Conservation (phyloP, 495 filamentous ascomycete genomes). For the Annulohypoxylon bovei region DNA sequence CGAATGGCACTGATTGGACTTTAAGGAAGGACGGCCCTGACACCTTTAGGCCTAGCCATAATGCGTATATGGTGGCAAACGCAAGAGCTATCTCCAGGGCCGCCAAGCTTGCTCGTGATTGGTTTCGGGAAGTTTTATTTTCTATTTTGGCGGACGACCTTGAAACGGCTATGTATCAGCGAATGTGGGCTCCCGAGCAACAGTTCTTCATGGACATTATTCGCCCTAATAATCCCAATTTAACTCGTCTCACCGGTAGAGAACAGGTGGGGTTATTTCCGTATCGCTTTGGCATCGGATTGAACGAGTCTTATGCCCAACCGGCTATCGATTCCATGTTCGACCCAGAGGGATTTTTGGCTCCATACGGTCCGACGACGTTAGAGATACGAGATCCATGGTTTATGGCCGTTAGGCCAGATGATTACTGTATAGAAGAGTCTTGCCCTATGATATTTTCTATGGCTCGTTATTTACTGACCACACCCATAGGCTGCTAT, state of each 20-base stretch:
- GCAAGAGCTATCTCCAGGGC: slow-evolving; percentile 53
- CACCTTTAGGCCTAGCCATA: slow-evolving; percentile 56
- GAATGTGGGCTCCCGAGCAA: slow-evolving; percentile 53
- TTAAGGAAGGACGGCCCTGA: slow-evolving; percentile 52
- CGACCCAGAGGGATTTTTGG: slow-evolving; percentile 51
- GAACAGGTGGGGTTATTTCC: slow-evolving; percentile 58
- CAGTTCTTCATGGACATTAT: slow-evolving; percentile 60
- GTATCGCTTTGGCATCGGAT: slow-evolving; percentile 55
- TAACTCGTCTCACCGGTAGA: slow-evolving; percentile 50
- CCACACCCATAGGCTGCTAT: slow-evolving; percentile 44
- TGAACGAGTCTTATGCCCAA: slow-evolving; percentile 45
- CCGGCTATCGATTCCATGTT: slow-evolving; percentile 48
- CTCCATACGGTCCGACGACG: slow-evolving; percentile 57
- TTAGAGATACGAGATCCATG: slow-evolving; percentile 54
- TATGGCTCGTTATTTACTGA: slow-evolving; percentile 10
- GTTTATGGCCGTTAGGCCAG: slow-evolving; percentile 51
- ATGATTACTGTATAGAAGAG: slow-evolving; percentile 47
- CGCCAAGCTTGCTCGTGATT: slow-evolving; percentile 47
- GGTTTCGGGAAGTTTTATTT: slow-evolving; percentile 44
- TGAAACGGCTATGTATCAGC: slow-evolving; percentile 49
- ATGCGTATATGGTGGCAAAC: slow-evolving; percentile 60
- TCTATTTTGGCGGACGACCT: slow-evolving; percentile 47
- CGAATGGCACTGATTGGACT: slow-evolving; percentile 44
- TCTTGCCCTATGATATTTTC: not conserved
- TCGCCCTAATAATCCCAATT: slow-evolving; percentile 45